phyloP scores from a whole-genome alignment of 257 asterid genomes.

The Solanum medicagineum region DNA sequence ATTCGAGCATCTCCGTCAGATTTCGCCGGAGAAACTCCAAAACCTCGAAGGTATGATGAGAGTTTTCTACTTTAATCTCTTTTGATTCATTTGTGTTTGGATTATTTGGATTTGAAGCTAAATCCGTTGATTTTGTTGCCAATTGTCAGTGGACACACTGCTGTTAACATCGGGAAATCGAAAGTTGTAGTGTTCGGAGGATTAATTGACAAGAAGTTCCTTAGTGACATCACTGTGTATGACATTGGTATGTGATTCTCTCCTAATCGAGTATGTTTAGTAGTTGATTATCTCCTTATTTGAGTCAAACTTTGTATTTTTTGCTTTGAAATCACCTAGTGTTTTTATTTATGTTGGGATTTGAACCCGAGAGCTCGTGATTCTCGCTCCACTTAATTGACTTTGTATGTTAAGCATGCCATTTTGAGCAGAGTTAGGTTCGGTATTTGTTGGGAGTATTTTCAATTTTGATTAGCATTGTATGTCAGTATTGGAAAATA shows the following conservation, averaged over 20 bases:
- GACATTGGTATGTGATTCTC: constrained; percentile 47
- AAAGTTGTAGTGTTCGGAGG: constrained; percentile 88
- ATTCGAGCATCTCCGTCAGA: constrained; percentile 77
- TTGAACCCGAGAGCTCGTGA: not conserved
- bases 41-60: constrained; percentile 50
- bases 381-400: not conserved
- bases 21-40: constrained; percentile 66
- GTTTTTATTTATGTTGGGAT: not conserved
- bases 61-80: not conserved
- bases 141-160: constrained; percentile 75
- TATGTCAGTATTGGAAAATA: not conserved
- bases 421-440: not conserved
- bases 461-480: not conserved
- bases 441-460: not conserved
- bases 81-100: not conserved
- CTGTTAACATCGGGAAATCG: constrained; percentile 84
- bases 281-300: not conserved
- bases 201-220: constrained; percentile 71
- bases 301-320: not conserved
- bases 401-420: not conserved
- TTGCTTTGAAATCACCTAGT: not conserved
- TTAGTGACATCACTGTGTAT: constrained; percentile 57
- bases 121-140: not conserved
- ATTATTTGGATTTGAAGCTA: not conserved
- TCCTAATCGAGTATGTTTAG: not conserved